Percentiles rank a stretch among this genome's conserved stretches.
phyloP scores from a whole-genome alignment of 2,329 filamentous ascomycete genomes.

The Claviceps pusilla region DNA sequence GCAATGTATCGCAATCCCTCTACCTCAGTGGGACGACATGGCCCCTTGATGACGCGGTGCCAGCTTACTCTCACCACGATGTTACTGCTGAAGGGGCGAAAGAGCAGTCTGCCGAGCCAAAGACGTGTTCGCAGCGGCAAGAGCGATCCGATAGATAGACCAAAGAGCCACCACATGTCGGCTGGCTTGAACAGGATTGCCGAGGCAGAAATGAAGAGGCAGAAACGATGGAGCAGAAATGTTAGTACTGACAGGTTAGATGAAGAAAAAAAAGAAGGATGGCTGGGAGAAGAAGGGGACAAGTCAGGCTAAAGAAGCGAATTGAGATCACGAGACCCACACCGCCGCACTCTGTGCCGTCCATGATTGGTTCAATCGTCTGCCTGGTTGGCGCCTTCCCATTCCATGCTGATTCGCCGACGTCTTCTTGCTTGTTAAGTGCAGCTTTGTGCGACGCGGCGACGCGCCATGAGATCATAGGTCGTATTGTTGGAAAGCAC shows the following conservation, averaged over 20 bases:
- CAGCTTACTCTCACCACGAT: constrained; percentile 12
- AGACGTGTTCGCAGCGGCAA: background rate
- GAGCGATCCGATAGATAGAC: background rate
- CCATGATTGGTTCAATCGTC: background rate
- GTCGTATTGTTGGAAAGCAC: too few relatives aligned
- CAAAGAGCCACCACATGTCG: background rate
- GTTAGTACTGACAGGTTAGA: too few relatives aligned
- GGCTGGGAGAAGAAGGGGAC: background rate
- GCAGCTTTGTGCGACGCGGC: background rate
- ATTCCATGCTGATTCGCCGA: background rate
- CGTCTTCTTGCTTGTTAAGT: background rate
- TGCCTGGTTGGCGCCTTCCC: background rate
- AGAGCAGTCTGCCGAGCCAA: constrained; percentile 12
- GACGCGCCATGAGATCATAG: too few relatives aligned
- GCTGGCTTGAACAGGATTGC: background rate
- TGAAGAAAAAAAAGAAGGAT: background rate
- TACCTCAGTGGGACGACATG: constrained; percentile 14
- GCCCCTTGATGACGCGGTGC: constrained; percentile 17
- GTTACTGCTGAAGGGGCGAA: constrained; percentile 6
- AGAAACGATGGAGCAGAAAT: too few relatives aligned
- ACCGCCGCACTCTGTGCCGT: background rate
- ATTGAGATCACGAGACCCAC: background rate
- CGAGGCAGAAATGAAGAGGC: background rate
- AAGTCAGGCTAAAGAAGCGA: background rate
- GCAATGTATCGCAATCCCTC: constrained; percentile 18